Evolutionary conservation across 164 flowering plant genomes (phyloP).

Genomic region (Umbellularia californica): DNA sequence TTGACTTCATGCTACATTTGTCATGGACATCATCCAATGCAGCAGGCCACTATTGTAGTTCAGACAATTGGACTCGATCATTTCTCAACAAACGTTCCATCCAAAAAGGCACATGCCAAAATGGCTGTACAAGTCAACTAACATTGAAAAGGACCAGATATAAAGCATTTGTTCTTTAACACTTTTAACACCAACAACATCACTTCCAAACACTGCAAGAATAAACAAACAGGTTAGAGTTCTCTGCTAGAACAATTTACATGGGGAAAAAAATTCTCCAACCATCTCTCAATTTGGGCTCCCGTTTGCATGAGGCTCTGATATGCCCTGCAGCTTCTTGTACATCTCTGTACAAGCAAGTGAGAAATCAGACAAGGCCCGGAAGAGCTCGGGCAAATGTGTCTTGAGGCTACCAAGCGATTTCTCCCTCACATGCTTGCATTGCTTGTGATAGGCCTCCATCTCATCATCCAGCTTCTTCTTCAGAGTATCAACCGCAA

Average conservation of each 20-base stretch:
- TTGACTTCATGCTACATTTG: too few species aligned
- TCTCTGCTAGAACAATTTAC: background rate
- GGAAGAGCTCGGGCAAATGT: slow-evolving; percentile 77
- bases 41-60: too few species aligned
- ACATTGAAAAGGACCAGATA: too few species aligned
- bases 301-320: slow-evolving; percentile 26
- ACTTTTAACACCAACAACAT: too few species aligned
- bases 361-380: slow-evolving; percentile 63
- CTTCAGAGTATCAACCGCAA: slow-evolving; percentile 56
- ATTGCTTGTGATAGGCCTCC: slow-evolving; percentile 52
- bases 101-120: too few species aligned
- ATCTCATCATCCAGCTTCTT: slow-evolving; percentile 68
- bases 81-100: too few species aligned
- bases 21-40: too few species aligned
- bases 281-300: slow-evolving; percentile 12
- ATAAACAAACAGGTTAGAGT: background rate
- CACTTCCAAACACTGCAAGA: background rate
- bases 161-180: too few species aligned
- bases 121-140: too few species aligned
- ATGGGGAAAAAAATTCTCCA: background rate
- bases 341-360: slow-evolving; percentile 51
- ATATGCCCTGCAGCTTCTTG: slow-evolving; percentile 39
- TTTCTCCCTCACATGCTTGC: slow-evolving; percentile 80
- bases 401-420: slow-evolving; percentile 60
- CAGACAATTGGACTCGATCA: too few species aligned